Conservation (phyloP, 177 flowering plant species). For the Tripterygium wilfordii region DNA sequence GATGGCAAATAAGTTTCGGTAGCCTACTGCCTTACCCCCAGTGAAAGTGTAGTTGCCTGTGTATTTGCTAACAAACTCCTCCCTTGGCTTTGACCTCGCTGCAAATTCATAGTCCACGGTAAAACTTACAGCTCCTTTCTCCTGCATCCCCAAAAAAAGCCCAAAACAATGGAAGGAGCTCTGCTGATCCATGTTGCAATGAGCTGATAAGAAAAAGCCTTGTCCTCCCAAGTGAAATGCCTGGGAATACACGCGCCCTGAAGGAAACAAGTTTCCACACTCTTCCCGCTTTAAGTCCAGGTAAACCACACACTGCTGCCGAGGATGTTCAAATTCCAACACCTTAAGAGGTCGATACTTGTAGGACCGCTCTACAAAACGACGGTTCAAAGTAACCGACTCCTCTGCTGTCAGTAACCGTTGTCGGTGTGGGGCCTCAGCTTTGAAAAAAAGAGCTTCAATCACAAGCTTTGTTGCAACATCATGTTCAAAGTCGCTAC, state of each 20-base stretch:
- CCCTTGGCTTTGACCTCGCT: conserved; percentile 66
- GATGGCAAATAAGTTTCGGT: conserved; percentile 66
- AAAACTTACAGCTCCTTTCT: conserved; percentile 77
- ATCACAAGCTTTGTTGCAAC: conserved; percentile 70
- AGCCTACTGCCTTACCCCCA: conserved; percentile 94
- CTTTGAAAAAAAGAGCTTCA: conserved; percentile 89
- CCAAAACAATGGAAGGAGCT: conserved; percentile 86
- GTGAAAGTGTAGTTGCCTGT: conserved; percentile 90
- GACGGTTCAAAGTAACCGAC: conserved; percentile 39
- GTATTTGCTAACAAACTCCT: conserved; percentile 78
- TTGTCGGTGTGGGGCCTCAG: conserved; percentile 85
- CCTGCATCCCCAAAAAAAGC: conserved; percentile 91
- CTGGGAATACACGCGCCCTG: conserved; percentile 90
- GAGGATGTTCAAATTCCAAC: conserved; percentile 80
- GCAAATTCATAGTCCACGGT: conserved; percentile 92
- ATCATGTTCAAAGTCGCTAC: conserved; percentile 76
- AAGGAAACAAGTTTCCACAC: conserved; percentile 65
- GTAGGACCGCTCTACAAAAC: conserved; percentile 81
- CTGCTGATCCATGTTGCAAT: conserved; percentile 98
- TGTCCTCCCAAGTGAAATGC: conserved; percentile 93
- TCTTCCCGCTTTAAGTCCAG: conserved; percentile 81
- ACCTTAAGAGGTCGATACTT: conserved; percentile 95
- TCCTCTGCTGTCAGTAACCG: conserved; percentile 64
- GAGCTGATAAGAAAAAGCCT: conserved; percentile 93
- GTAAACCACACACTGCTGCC: conserved; percentile 88